Base-by-base conservation (phyloP, 805 yeast genomes). In the Lipomyces oligophaga region DNA sequence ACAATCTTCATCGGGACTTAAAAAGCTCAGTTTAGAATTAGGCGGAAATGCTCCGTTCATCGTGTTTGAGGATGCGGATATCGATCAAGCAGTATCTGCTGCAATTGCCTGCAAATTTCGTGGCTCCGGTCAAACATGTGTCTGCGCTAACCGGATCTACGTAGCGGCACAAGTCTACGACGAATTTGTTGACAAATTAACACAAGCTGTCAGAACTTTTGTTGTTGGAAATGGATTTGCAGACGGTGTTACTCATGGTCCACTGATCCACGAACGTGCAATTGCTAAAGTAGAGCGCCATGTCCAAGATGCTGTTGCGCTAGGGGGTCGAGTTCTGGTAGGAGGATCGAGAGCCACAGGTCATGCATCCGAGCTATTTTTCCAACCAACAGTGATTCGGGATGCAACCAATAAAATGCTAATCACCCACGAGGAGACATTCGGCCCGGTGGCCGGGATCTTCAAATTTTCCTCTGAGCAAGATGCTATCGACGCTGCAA, bases 41-140 rank as follows among this genome's bases (percentile, higher is more conserved):
- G 90, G 93, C 28, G 93, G 93, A 25, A 84, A 84, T 64, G 87
- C 90, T 15, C 89, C 93, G 3, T 77, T 83, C 56, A 75, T 83
- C 45, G 80, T 83, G 2, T 83, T 83, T 63, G 80, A 80, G 43
- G 89, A 83, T 60, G 87, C 86, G 8, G 78, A 81, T 52, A 56
- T 83, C 18, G 82, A 78, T 47, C 66, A 69, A 34, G 90, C 90
- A 0, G 78, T 83, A 13, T 73, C 72, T n/a, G 85, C 79, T 33
- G 77, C 85, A 2, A 63, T 83, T 48, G 78, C 75, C 6, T 75
- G 80, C 52, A 85, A 84, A 64, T 80, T 83, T 67, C 74, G 93
- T 62, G 81, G 83, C 22, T 74, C 82, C 34, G 93, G 93, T 51
- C 93, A 84, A 66, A 83, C 89, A 3, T 85, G 94, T 67, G 83